Evolutionary conservation across 2,329 filamentous ascomycete species (phyloP), one percentile per base, ranked within the genome.

Genomic region (Fulvia fulva): DNA sequence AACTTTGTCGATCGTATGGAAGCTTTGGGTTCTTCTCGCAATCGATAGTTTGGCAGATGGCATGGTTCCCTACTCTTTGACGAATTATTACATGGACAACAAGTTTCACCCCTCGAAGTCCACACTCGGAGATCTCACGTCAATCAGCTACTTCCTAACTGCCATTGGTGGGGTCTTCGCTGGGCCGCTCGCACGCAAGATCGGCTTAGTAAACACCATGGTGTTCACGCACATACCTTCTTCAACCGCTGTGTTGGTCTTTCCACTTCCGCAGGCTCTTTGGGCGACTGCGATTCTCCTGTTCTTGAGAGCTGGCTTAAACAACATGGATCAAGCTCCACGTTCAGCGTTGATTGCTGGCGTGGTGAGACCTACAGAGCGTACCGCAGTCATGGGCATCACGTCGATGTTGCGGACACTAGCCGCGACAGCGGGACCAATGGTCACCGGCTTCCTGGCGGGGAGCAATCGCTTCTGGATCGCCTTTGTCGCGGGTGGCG

Each of bases 311-410:
- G 78, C 84, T 2, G 83, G 83, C 0, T 74, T 88, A 46, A 88
- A 88, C 66, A 85, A 81, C 61, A 87, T 89, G 84, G 86, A 88
- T 62, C 86, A 88, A 73, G 85, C 83, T 0, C 86, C 86, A 0
- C 78, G 86, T 1, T 76, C 85, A 0, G 85, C 86, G 0, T 83
- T 89, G 57, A 87, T 89, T 51, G 84, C 86, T 0, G 85, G 85
- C 0, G 83, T 87, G 0, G 85, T 88, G 2, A 81, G 79, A 61
- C 81, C 85, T 0, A 80, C 83, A 55, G 86, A 89, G 71, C 76
- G 86, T 1, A 89, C 86, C 0, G 86, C 85, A 0, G 84, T 86
- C n/a, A 86, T 88, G 83, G 86, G 86, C 12, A 85, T 89, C 63
- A 87, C 85, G 0, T 78, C 76, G 49, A 83, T 84, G 67, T 59